A percentile compares a stretch with the other conserved stretches of the same genome.
These are phyloP conservation scores for Tephrocybe sp. DNA, from an alignment of 768 basidiomycete genomes.

Conservation along the genomic window DNA sequence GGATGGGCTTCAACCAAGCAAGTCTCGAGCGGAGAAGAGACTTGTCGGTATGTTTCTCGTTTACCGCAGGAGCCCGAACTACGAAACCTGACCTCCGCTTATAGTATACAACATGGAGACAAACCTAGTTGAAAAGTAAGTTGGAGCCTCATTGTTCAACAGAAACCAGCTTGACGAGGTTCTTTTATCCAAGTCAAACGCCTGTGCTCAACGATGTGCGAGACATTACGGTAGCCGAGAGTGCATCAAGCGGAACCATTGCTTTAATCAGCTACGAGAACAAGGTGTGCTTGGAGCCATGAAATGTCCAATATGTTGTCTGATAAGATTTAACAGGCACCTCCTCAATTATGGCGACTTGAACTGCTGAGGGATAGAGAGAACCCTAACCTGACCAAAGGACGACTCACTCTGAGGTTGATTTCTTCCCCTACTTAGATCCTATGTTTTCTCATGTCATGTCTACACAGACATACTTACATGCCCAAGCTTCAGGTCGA, in stretches of 20 bases:
- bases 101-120: conserved; percentile 66
- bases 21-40: conserved; percentile 69
- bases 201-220: conserved; percentile 73
- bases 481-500: conserved; percentile 66
- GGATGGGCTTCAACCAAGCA: conserved; percentile 63
- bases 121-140: conserved; percentile 66
- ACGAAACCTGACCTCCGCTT: not conserved
- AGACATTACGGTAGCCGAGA: conserved; percentile 62
- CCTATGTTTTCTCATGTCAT: conserved; percentile 6
- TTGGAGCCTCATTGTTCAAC: not conserved
- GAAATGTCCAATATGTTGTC: not conserved
- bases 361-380: conserved; percentile 58
- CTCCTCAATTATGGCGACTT: conserved; percentile 78
- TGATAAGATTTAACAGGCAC: conserved; percentile 41
- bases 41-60: conserved; percentile 51
- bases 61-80: not conserved
- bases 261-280: conserved; percentile 75
- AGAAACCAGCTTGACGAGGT: conserved; percentile 7
- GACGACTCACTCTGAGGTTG: conserved; percentile 40
- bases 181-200: conserved; percentile 46
- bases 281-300: conserved; percentile 39
- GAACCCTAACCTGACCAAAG: conserved; percentile 25
- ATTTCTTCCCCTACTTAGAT: conserved; percentile 9
- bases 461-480: conserved; percentile 58
- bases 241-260: conserved; percentile 43